phyloP scores from a whole-genome alignment of 31 red algal genomes.

The Asparagopsis taxiformis region DNA sequence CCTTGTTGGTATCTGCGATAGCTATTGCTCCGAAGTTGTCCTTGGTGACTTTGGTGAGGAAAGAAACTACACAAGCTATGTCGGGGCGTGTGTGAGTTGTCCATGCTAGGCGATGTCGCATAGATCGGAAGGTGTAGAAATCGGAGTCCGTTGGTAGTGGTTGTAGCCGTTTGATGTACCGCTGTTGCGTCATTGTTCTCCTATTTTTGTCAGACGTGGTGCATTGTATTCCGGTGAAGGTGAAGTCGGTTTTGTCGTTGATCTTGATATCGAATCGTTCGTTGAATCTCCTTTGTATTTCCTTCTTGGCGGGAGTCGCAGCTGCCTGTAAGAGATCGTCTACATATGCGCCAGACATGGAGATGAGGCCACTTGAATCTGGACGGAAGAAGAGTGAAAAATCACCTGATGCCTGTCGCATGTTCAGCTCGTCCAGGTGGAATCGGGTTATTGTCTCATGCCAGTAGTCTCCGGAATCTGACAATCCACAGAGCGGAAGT shows the following conservation, averaged over 20 bases:
- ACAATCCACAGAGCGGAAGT: conserved; percentile 6
- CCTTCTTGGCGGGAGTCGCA: too few relatives aligned
- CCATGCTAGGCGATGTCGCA: neutral
- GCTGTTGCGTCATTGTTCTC: neutral
- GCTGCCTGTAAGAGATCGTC: too few relatives aligned
- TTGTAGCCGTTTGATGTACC: neutral
- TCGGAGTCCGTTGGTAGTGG: neutral
- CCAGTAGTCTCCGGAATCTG: conserved; percentile 17
- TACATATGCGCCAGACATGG: conserved; percentile 3
- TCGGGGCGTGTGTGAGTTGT: neutral
- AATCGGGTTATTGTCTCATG: neutral
- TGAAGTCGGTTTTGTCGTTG: too few relatives aligned
- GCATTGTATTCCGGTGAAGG: neutral
- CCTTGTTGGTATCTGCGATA: neutral
- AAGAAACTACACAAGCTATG: neutral
- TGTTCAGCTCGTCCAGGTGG: neutral
- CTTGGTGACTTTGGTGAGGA: neutral
- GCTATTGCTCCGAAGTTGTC: neutral
- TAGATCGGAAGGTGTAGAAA: neutral
- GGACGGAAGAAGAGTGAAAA: neutral
- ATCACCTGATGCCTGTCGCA: conserved; percentile 1
- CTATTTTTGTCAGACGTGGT: neutral
- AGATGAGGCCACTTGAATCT: neutral
- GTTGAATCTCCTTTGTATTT: too few relatives aligned
- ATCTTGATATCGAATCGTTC: too few relatives aligned